Evolutionary conservation across 2,329 filamentous ascomycete genomes (phyloP).

Genomic region (Lasiodiplodia gonubiensis): DNA sequence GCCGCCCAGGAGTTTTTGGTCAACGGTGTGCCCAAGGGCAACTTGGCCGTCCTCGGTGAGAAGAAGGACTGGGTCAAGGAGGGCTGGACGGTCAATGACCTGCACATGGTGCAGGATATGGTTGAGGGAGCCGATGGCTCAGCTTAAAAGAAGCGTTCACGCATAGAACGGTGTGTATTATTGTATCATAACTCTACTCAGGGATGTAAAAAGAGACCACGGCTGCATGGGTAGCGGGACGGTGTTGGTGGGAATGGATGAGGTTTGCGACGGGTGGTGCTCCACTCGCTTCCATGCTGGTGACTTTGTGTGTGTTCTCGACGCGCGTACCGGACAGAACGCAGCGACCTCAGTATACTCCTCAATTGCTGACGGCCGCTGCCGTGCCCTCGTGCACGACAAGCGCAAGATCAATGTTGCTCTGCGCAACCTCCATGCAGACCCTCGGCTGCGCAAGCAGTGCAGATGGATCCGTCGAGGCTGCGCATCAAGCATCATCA

Average conservation of each 20-base stretch:
- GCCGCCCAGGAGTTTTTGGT: conserved; percentile 85
- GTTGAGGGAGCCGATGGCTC: conserved; percentile 8
- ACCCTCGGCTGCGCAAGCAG: conserved; percentile 19
- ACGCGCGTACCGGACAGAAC: conserved; percentile 20
- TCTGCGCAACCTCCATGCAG: background rate
- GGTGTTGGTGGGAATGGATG: background rate
- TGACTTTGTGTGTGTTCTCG: background rate
- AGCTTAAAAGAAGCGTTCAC: conserved; percentile 5
- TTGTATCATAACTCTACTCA: conserved; percentile 29
- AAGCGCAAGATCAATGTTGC: conserved; percentile 26
- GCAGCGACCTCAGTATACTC: conserved; percentile 9
- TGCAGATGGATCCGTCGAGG: conserved; percentile 15
- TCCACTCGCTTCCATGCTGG: background rate
- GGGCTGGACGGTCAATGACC: conserved; percentile 79
- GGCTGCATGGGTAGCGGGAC: conserved; percentile 10
- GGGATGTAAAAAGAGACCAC: conserved; percentile 17
- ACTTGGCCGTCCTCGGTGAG: conserved; percentile 79
- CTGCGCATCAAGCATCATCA: background rate
- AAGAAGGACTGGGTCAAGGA: conserved; percentile 73
- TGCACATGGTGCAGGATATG: conserved; percentile 61
- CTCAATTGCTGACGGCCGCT: conserved; percentile 16
- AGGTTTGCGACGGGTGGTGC: background rate
- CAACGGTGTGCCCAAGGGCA: conserved; percentile 63
- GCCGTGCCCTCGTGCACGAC: conserved; percentile 6
- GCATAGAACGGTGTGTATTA: conserved; percentile 18